A percentile compares a stretch with the other conserved stretches of the same genome.
phyloP scores from a whole-genome alignment of 345 rosid genomes.

The Heritiera littoralis region DNA sequence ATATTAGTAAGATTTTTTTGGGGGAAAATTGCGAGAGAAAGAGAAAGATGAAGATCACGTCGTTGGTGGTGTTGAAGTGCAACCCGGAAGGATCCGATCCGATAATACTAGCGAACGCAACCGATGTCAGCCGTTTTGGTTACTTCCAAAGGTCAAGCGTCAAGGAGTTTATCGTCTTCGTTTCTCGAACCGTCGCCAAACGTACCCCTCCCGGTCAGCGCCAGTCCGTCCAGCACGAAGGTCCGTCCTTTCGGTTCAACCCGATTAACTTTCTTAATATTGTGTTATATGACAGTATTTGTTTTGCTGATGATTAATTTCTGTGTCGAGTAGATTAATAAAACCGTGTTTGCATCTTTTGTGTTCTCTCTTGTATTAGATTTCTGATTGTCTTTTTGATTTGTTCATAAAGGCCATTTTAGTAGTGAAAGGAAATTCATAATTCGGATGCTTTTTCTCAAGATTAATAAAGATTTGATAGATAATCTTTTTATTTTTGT shows the following conservation, averaged over 20 bases:
- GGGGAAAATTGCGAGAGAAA: constrained; percentile 5
- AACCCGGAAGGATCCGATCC: constrained; percentile 68
- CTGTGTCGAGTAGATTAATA: background rate
- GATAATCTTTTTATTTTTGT: too few relatives aligned
- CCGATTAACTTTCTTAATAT: background rate
- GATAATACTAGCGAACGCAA: constrained; percentile 62
- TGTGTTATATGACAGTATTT: background rate
- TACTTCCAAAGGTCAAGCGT: constrained; percentile 87
- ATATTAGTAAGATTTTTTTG: background rate
- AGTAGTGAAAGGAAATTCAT: background rate
- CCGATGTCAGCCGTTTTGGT: constrained; percentile 86
- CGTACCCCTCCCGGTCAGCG: constrained; percentile 86
- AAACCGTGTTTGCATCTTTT: background rate
- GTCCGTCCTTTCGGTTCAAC: constrained; percentile 31
- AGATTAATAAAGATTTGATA: background rate
- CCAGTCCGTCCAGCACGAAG: constrained; percentile 94
- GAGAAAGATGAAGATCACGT: constrained; percentile 80
- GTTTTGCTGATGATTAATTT: background rate
- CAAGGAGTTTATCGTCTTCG: constrained; percentile 81
- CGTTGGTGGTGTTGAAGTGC: constrained; percentile 76
- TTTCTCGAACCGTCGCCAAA: constrained; percentile 88
- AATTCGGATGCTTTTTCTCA: background rate
- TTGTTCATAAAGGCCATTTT: background rate
- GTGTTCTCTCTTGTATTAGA: background rate
- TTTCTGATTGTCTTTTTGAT: background rate